A percentile compares a stretch with the other conserved stretches of the same genome.
These are phyloP conservation scores for Chenopodium formosanum DNA, from an alignment of 148 eudicot species.

Conservation along the genomic window DNA sequence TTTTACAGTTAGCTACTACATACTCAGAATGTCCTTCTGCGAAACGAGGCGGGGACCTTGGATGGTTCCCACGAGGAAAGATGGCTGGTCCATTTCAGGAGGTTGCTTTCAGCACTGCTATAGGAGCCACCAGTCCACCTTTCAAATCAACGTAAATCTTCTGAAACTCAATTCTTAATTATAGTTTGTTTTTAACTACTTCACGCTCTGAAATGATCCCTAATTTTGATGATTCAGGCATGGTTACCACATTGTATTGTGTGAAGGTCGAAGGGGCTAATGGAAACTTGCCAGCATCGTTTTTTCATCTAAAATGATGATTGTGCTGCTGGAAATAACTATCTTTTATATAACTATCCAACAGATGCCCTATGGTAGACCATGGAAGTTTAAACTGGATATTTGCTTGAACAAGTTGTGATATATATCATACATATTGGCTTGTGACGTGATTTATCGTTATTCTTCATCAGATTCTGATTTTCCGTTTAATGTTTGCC, in stretches of 20 bases:
- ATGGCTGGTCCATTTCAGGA: constrained; percentile 99
- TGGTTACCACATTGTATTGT: constrained; percentile 83
- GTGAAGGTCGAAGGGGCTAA: constrained; percentile 75
- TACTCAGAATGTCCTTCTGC: constrained; percentile 98
- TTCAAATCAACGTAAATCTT: constrained; percentile 83
- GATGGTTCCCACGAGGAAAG: constrained; percentile 99
- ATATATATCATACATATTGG: not conserved
- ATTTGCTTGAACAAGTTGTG: constrained; percentile 11
- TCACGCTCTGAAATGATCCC: not conserved
- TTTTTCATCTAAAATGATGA: not conserved
- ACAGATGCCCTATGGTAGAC: not conserved
- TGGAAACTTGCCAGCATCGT: not conserved
- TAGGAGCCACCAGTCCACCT: constrained; percentile 90
- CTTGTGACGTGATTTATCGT: not conserved
- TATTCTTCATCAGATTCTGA: not conserved
- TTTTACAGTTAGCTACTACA: constrained; percentile 75
- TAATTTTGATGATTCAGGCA: constrained; percentile 51
- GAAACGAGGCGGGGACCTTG: constrained; percentile 94
- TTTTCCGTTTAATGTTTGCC: not conserved
- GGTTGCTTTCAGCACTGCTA: constrained; percentile 85
- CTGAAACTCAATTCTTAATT: constrained; percentile 6
- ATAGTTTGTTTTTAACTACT: not conserved
- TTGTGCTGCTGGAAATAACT: constrained; percentile 17
- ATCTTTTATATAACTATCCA: not conserved
- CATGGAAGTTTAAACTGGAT: constrained; percentile 9